A percentile compares a stretch with the other conserved stretches of the same genome.
Evolutionary conservation across 2,329 filamentous ascomycete species (phyloP).

Genomic region (Tympanopsis confertula): DNA sequence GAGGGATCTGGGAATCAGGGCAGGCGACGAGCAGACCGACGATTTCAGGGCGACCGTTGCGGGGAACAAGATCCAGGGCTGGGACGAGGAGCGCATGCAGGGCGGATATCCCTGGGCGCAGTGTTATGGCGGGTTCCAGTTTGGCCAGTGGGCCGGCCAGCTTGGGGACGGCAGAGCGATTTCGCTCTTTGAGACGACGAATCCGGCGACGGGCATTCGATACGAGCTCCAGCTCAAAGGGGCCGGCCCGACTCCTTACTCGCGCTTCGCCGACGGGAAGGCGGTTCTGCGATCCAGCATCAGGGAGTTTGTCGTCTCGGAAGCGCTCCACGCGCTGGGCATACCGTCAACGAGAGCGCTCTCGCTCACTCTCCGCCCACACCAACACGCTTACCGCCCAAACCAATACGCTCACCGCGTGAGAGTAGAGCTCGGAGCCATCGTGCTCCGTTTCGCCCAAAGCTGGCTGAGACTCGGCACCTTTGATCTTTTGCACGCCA

Average conservation of each 20-base stretch:
- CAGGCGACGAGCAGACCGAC: slow-evolving; percentile 55
- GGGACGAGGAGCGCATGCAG: slow-evolving; percentile 51
- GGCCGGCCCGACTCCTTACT: slow-evolving; percentile 86
- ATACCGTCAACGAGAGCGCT: slow-evolving; percentile 83
- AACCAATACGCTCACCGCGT: slow-evolving; percentile 66
- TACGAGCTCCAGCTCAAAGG: slow-evolving; percentile 95
- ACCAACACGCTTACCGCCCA: slow-evolving; percentile 60
- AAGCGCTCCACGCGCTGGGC: slow-evolving; percentile 71
- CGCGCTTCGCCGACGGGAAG: slow-evolving; percentile 88
- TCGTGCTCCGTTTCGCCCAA: slow-evolving; percentile 83
- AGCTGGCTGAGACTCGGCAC: slow-evolving; percentile 92
- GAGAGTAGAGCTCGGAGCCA: slow-evolving; percentile 75
- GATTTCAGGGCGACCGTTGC: slow-evolving; percentile 70
- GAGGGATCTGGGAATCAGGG: slow-evolving; percentile 65
- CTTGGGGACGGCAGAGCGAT: slow-evolving; percentile 91
- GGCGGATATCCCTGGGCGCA: slow-evolving; percentile 95
- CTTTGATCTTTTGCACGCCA: slow-evolving; percentile 78
- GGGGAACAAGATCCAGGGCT: slow-evolving; percentile 73
- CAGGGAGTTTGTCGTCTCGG: slow-evolving; percentile 84
- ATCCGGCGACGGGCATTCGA: slow-evolving; percentile 54
- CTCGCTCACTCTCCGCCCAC: slow-evolving; percentile 66
- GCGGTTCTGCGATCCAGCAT: slow-evolving; percentile 88
- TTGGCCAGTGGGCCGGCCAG: slow-evolving; percentile 88
- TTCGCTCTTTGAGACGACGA: slow-evolving; percentile 81
- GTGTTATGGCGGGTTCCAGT: slow-evolving; percentile 79